Evolutionary conservation across 352 stramenopile species (phyloP), one percentile per base, ranked within the genome.

Genomic region (Globisporangium barbulae): DNA sequence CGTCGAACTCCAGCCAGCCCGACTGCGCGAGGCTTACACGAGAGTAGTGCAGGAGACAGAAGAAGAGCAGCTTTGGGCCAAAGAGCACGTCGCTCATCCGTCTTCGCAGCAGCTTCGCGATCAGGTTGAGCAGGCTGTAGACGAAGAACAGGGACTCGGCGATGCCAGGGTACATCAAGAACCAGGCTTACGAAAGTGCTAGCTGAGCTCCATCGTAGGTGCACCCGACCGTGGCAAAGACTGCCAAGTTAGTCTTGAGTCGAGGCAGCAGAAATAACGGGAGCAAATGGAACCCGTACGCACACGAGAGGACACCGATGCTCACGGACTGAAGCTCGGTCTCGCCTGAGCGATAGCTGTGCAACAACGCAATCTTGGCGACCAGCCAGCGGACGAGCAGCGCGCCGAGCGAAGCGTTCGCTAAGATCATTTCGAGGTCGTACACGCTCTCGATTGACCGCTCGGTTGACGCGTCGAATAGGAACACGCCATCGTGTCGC

Each of bases 321-420:
- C 64, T 44, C 0, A 58, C 52, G 15, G 50, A 37, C 65, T 15
- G 25, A 2, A 28, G 25, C 7, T 28, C 7, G 17, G 9, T 3
- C 9, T 10, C 30, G 35, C 7, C 12, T 3, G 50, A 48, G 8
- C 31, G 47, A 42, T 65, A 54, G 25, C 15, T 35, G 12, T 56
- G 45, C 1, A 50, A 21, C 9, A 75, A 44, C 22, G 62, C 59
- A 0, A 72, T 1, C 21, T 66, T 63, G 1, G 44, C 53, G 15
- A 69, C 41, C 21, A 76, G 66, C 77, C 77, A 86, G 0, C 69
- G 72, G 2, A 72, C 19, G 0, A 83, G 63, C 42, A 84, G 31
- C 21, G 71, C 10, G 0, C 47, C 65, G 5, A 81, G 25, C 13
- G 75, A 77, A 0, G 68, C 0, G 39, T 83, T 82, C 2, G 75